Evolutionary conservation across 2,329 filamentous ascomycete genomes (phyloP), one percentile per base, ranked within the genome.

Genomic region (Fusarium vanettenii): DNA sequence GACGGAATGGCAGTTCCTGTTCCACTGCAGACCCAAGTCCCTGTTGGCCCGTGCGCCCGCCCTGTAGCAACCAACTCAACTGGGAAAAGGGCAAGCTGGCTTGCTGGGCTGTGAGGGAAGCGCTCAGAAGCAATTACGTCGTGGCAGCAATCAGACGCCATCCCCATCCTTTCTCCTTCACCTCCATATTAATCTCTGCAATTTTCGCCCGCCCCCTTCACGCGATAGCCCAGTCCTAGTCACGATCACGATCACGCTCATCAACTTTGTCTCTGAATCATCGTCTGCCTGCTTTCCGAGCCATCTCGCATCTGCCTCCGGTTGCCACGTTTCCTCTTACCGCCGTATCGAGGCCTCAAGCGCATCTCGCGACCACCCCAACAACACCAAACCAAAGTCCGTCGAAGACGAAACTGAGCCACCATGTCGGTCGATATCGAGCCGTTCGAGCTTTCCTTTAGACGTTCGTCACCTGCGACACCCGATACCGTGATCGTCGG

Each of bases 371-470:
- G 69, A 78, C 71, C 9, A 74, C 70, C 45, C 14, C 72, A 68
- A 66, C 60, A 64, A 60, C 48, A 43, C 35, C 66, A 60, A 52
- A 64, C 45, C 67, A 55, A 61, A 63, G 43, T 29, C 43, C 27
- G 16, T 10, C 29, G 14, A 56, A 57, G 33, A 68, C 68, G 11
- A 72, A 67, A 64, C 55, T 13, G n/a, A 68, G 52, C 70, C 85
- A 89, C 81, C 86, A 98, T 98, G 97, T 97, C 96, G 79, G 93
- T 99, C 87, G 94, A 98, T 80, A 94, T 99, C 82, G 92, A 97
- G 80, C 97, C 96, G 70, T 85, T 90, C 78, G 97, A 98, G 90
- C 92, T 99, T 82, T 94, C 92, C 87, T 99, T 99, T 87, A 93
- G 92, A 86, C 94, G 97, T 98, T 89, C 81, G 93, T 89, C 72